Percentiles rank a stretch among this genome's conserved stretches.
These are phyloP conservation scores for Carex littledalei DNA, from an alignment of 176 grass and related monocot species.

Conservation along the genomic window DNA sequence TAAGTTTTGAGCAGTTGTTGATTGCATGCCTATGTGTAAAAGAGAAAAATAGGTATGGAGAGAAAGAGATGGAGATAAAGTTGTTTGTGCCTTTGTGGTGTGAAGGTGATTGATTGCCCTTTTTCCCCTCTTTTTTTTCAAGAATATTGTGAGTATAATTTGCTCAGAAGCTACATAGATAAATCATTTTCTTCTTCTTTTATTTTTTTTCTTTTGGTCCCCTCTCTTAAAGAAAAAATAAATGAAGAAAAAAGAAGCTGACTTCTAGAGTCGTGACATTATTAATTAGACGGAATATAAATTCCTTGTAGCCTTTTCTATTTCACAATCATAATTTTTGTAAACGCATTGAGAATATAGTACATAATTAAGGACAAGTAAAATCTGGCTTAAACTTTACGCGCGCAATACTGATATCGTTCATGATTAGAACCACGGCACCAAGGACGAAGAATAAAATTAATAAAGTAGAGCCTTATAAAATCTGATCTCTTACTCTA, in stretches of 20 bases:
- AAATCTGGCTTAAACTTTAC: background rate
- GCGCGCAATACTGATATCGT: background rate
- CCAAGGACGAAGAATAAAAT: background rate
- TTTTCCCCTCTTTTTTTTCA: background rate
- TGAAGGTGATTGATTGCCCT: conserved; percentile 14
- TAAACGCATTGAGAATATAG: background rate
- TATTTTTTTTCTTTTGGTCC: background rate
- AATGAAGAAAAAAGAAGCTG: background rate
- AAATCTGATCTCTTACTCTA: background rate
- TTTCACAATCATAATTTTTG: background rate
- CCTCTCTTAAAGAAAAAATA: background rate
- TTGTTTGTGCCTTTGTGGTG: conserved; percentile 14
- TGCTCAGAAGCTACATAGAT: background rate
- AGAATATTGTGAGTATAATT: conserved; percentile 11
- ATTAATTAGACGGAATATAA: background rate
- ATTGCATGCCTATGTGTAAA: conserved; percentile 5
- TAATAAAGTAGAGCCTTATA: background rate
- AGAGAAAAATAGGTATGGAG: conserved; percentile 15
- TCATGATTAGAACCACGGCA: background rate
- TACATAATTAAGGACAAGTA: background rate
- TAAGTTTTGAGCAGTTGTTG: conserved; percentile 1
- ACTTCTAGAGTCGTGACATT: background rate
- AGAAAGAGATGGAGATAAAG: background rate
- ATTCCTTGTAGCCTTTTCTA: background rate
- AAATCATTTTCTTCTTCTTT: background rate